A percentile compares a stretch with the other conserved stretches of the same genome.
These are phyloP conservation scores for Paratinospora sagittata DNA, from an alignment of 164 flowering plant genomes.

Conservation along the genomic window DNA sequence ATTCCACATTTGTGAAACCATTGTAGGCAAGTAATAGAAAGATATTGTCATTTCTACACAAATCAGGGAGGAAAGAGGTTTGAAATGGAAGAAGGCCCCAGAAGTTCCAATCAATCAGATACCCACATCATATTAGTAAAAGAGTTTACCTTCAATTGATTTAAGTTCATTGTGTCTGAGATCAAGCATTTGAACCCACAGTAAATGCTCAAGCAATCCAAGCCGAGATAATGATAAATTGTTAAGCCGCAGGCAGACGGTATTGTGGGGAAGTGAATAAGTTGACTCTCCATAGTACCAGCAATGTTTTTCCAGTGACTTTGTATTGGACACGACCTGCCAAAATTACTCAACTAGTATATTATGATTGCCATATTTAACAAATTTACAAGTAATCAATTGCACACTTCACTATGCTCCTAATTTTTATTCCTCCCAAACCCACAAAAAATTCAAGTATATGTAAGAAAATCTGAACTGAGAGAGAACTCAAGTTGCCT, in stretches of 20 bases:
- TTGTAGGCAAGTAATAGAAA: too few relatives aligned
- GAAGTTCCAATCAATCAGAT: not conserved
- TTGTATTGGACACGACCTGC: constrained; percentile 53
- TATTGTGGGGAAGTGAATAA: constrained; percentile 10
- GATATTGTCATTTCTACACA: too few relatives aligned
- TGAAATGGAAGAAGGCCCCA: not conserved
- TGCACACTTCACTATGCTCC: too few relatives aligned
- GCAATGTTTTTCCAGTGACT: constrained; percentile 49
- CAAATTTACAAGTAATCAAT: too few relatives aligned
- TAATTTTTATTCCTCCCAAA: too few relatives aligned
- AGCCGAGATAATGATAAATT: constrained; percentile 61
- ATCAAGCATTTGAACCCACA: constrained; percentile 91
- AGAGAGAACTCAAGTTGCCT: too few relatives aligned
- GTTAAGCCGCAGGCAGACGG: constrained; percentile 49
- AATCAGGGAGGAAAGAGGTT: not conserved
- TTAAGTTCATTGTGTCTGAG: constrained; percentile 78
- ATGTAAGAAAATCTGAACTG: too few relatives aligned
- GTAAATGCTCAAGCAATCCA: constrained; percentile 53
- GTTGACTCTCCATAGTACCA: constrained; percentile 28
- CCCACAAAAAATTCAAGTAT: too few relatives aligned
- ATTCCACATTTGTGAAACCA: too few relatives aligned
- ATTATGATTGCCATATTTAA: not conserved
- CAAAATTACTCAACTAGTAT: constrained; percentile 15
- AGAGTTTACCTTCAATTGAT: constrained; percentile 64
- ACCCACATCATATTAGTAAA: not conserved